These are phyloP conservation scores for Lathyrus tuberosus DNA, from an alignment of 306 rosid species.

Conservation along the genomic window DNA sequence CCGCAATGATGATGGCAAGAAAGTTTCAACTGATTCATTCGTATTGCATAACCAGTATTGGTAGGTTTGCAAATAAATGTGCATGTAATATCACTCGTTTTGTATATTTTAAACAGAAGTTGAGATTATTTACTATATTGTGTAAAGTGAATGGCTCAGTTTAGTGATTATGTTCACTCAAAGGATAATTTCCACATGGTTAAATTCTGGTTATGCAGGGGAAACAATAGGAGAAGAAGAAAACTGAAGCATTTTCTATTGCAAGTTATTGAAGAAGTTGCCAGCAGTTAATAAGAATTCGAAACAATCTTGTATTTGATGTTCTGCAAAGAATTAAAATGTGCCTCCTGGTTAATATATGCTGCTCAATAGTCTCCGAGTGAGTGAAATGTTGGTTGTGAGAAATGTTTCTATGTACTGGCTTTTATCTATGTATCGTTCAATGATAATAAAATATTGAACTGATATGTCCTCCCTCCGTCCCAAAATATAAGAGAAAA, in stretches of 20 bases:
- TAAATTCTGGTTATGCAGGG: slow-evolving; percentile 61
- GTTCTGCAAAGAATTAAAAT: slow-evolving; percentile 28
- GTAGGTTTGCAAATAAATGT: slow-evolving; percentile 47
- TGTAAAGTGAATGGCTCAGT: not conserved
- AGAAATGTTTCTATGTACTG: slow-evolving; percentile 10
- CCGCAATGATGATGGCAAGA: slow-evolving; percentile 96
- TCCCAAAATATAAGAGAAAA: too few relatives aligned
- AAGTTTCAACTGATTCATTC: slow-evolving; percentile 64
- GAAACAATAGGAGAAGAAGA: slow-evolving; percentile 63
- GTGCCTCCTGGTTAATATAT: slow-evolving; percentile 6
- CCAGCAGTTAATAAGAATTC: not conserved
- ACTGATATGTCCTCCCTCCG: too few relatives aligned
- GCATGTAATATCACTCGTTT: not conserved
- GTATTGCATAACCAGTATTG: slow-evolving; percentile 83
- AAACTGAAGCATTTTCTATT: slow-evolving; percentile 52
- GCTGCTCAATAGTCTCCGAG: slow-evolving; percentile 29
- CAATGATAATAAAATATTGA: not conserved
- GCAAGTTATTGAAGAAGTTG: slow-evolving; percentile 34
- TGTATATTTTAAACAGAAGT: not conserved
- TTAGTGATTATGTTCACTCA: slow-evolving; percentile 10
- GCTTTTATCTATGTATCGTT: not conserved
- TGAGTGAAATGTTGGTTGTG: slow-evolving; percentile 32
- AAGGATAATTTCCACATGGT: slow-evolving; percentile 22
- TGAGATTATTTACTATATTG: not conserved
- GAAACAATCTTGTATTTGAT: not conserved